Evolutionary conservation across 306 rosid species (phyloP).

Genomic region (Hippophae gyantsensis): DNA sequence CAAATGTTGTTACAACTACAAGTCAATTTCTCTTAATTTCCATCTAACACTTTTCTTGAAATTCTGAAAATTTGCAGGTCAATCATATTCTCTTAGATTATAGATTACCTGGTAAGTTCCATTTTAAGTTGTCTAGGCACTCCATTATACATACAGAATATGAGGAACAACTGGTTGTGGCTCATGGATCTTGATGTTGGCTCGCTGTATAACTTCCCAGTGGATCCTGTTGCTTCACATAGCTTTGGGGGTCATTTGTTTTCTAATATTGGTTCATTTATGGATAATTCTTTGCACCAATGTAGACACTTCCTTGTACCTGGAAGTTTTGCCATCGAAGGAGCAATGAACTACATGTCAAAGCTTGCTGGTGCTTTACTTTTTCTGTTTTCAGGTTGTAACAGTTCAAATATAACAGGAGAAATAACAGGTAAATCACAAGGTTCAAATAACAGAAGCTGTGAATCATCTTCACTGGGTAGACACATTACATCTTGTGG

Average conservation of each 20-base stretch:
- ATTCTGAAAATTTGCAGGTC: conserved; percentile 26
- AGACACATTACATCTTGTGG: conserved; percentile 33
- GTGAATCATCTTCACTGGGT: conserved; percentile 25
- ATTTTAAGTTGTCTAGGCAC: conserved; percentile 1
- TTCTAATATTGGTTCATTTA: conserved; percentile 43
- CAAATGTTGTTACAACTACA: too few species aligned
- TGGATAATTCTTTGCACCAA: conserved; percentile 40
- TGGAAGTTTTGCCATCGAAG: conserved; percentile 52
- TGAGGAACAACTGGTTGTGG: conserved; percentile 61
- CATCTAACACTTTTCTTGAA: not conserved
- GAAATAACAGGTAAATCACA: conserved; percentile 32
- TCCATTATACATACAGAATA: conserved; percentile 14
- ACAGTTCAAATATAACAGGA: conserved; percentile 25
- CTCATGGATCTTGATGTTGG: conserved; percentile 58
- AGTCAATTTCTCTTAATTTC: too few species aligned
- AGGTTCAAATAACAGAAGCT: conserved; percentile 29
- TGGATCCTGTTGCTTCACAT: conserved; percentile 44
- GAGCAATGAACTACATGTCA: conserved; percentile 45
- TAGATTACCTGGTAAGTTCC: not conserved
- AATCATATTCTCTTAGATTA: conserved; percentile 1
- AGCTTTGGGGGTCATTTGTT: conserved; percentile 28
- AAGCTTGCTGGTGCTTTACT: conserved; percentile 53
- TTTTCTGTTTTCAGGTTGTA: conserved; percentile 40
- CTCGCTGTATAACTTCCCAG: conserved; percentile 34
- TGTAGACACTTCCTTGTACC: conserved; percentile 30